Conservation (phyloP, 176 grass and related monocot genomes). For the Phoenix dactylifera region DNA sequence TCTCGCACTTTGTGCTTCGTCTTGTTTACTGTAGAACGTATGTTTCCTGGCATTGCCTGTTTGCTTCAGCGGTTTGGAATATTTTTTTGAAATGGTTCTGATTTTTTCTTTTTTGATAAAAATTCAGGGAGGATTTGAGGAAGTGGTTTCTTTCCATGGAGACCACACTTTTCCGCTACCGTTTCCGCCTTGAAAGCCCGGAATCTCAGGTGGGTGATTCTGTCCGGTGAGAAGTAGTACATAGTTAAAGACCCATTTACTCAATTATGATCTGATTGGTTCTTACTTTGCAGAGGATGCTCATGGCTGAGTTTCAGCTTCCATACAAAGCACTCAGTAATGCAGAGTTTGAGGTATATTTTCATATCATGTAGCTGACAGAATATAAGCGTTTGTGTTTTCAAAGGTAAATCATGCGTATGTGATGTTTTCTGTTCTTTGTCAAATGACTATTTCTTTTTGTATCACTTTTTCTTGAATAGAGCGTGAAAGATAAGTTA, state of each 20-base stretch:
- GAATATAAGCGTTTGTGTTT: too few relatives aligned
- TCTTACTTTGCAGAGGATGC: slow-evolving; percentile 45
- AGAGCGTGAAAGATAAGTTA: slow-evolving; percentile 86
- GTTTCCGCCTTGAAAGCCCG: slow-evolving; percentile 60
- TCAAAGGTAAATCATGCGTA: too few relatives aligned
- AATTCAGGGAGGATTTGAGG: slow-evolving; percentile 67
- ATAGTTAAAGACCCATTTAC: neutral
- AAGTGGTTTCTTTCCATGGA: slow-evolving; percentile 99
- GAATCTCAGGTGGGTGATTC: slow-evolving; percentile 70
- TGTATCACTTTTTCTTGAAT: slow-evolving; percentile 22
- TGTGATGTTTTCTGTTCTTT: neutral
- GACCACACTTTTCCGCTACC: slow-evolving; percentile 67
- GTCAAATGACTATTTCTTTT: neutral
- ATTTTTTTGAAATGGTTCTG: slow-evolving; percentile 9
- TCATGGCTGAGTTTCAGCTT: slow-evolving; percentile 85
- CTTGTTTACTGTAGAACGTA: slow-evolving; percentile 99
- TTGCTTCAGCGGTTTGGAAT: neutral
- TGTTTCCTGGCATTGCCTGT: slow-evolving; percentile 13
- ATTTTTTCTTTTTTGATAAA: neutral
- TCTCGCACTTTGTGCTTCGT: slow-evolving; percentile 90
- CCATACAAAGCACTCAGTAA: slow-evolving; percentile 75
- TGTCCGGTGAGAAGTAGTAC: neutral
- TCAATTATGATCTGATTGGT: neutral
- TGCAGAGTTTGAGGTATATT: slow-evolving; percentile 73
- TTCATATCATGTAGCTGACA: neutral